Percentiles rank a stretch among this genome's conserved stretches.
Conservation (phyloP, 225 moss, liverwort and hornwort genomes). For the Straminergon stramineum region DNA sequence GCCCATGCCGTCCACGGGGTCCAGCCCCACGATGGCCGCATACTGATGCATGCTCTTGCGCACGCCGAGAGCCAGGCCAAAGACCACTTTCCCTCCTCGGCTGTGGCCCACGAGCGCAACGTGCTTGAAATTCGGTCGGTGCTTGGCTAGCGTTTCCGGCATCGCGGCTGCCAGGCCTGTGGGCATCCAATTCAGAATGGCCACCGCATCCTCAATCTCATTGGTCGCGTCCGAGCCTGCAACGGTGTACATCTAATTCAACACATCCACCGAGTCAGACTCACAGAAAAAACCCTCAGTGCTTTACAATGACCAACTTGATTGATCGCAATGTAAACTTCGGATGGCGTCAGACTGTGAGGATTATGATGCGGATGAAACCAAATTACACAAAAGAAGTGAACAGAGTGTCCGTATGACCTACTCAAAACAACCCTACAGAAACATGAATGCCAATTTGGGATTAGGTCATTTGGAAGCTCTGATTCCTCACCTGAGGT, state of each 20-base stretch:
- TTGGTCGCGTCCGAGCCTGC: constrained; percentile 54
- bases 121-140: constrained; percentile 48
- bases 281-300: not conserved
- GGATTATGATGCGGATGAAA: not conserved
- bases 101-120: constrained; percentile 70
- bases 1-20: constrained; percentile 78
- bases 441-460: not conserved
- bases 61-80: constrained; percentile 66
- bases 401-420: not conserved
- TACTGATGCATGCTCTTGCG: constrained; percentile 53
- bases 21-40: constrained; percentile 73
- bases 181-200: constrained; percentile 73
- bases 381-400: not conserved
- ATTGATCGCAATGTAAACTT: not conserved
- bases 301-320: not conserved
- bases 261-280: not conserved
- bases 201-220: constrained; percentile 59
- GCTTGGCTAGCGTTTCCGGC: constrained; percentile 35
- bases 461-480: not conserved
- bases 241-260: constrained; percentile 52
- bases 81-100: constrained; percentile 80
- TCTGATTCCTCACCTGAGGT: constrained; percentile 44
- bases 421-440: not conserved
- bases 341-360: not conserved
- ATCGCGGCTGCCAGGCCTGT: constrained; percentile 39